Evolutionary conservation across 2,329 filamentous ascomycete genomes (phyloP), one percentile per base, ranked within the genome.

Genomic region (Sarocladium strictum): DNA sequence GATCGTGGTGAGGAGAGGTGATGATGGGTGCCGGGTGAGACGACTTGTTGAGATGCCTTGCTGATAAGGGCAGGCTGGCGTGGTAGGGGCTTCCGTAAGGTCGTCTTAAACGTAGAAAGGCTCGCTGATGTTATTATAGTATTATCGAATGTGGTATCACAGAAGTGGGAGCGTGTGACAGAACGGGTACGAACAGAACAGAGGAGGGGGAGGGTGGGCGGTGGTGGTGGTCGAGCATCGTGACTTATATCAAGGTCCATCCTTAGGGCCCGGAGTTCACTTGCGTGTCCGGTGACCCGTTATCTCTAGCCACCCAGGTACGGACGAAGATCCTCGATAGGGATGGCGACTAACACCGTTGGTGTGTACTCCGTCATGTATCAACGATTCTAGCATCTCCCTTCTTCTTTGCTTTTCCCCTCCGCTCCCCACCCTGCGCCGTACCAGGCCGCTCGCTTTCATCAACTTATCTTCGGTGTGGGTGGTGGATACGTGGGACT

Each of bases 391-490:
- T 51, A 15, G 47, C 47, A 23, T 35, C 17, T 32, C 47, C 47
- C 47, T 26, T 35, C 14, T 32, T 35, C 29, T 51, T 35, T 14
- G 21, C n/a, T 33, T 14, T 21, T 17, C 47, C 17, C 24, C 29
- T 24, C n/a, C 21, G 10, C 17, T 35, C 23, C 26, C 47, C 47
- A 51, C 47, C 47, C 29, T 23, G 17, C 29, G 47, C 47, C 47
- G 47, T 51, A 21, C 27, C 47, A 51, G 26, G 47, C 47, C 47
- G 47, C 29, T 35, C 27, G 15, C 27, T 51, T n/a, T 21, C 14
- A 32, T 21, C 47, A 51, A 5, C n/a, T 51, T 51, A 51, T 51
- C 47, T 51, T 51, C 47, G 47, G 47, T 51, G 47, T 51, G 47
- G 47, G 23, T 23, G 47, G 47, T 51, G n/a, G n/a, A n/a, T n/a